Evolutionary conservation across 2,329 filamentous ascomycete genomes (phyloP).

Genomic region (Trichoderma cornu-damae): DNA sequence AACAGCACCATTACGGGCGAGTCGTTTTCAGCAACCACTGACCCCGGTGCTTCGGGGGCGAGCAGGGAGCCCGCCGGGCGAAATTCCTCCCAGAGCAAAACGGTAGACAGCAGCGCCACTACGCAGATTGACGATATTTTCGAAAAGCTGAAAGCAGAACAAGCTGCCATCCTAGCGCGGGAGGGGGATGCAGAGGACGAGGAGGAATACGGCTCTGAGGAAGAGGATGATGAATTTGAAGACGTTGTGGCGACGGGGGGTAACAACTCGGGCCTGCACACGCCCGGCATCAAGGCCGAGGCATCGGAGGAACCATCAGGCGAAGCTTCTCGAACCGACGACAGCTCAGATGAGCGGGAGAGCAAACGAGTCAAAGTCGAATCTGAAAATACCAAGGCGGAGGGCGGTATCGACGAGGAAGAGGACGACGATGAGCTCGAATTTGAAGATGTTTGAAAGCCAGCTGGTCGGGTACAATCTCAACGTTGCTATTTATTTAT

Average conservation of each 20-base stretch:
- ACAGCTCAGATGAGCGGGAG: slow-evolving; percentile 40
- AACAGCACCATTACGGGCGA: slow-evolving; percentile 63
- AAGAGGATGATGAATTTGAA: slow-evolving; percentile 46
- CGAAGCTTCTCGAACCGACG: slow-evolving; percentile 21
- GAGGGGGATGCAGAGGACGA: slow-evolving; percentile 31
- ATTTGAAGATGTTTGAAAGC: slow-evolving; percentile 51
- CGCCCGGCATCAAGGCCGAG: slow-evolving; percentile 35
- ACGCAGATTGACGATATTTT: slow-evolving; percentile 63
- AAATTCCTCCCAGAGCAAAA: slow-evolving; percentile 36
- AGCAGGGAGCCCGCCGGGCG: slow-evolving; percentile 44
- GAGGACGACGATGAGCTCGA: slow-evolving; percentile 52
- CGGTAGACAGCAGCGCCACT: slow-evolving; percentile 47
- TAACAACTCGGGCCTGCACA: slow-evolving; percentile 30
- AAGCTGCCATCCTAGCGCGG: slow-evolving; percentile 39
- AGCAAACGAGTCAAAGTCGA: slow-evolving; percentile 60
- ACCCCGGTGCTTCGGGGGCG: slow-evolving; percentile 24
- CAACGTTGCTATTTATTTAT: neutral
- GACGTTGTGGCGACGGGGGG: slow-evolving; percentile 41
- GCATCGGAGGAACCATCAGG: slow-evolving; percentile 26
- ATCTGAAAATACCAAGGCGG: slow-evolving; percentile 41
- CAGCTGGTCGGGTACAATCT: no score
- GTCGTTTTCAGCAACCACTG: slow-evolving; percentile 43
- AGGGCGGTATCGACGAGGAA: slow-evolving; percentile 40
- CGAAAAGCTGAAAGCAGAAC: slow-evolving; percentile 58
- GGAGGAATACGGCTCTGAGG: slow-evolving; percentile 33